Percentiles rank a stretch among this genome's conserved stretches.
These are phyloP conservation scores for Cardamine resedifolia DNA, from an alignment of 345 rosid species.

Conservation along the genomic window DNA sequence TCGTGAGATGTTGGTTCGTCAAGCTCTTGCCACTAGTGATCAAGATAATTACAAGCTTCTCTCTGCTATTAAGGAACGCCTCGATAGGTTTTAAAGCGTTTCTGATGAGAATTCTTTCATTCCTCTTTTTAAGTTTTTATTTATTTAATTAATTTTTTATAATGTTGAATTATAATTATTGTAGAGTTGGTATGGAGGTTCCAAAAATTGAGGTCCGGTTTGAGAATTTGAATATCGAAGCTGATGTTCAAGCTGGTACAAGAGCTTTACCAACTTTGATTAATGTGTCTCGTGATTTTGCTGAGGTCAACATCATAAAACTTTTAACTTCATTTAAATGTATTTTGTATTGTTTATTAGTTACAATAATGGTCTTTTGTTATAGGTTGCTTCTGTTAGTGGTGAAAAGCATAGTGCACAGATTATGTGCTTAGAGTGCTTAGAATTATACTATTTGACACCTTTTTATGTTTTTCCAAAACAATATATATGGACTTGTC, in stretches of 20 bases:
- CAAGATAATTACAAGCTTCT: conserved; percentile 75
- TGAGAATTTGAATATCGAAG: conserved; percentile 58
- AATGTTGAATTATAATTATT: background rate
- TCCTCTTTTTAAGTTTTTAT: background rate
- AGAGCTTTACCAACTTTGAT: conserved; percentile 89
- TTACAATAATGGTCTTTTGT: background rate
- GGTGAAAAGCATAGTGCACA: conserved; percentile 72
- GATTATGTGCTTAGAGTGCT: conserved; percentile 85
- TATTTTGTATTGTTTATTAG: background rate
- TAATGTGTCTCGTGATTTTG: conserved; percentile 56
- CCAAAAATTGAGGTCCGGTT: conserved; percentile 78
- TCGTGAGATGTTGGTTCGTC: conserved; percentile 71
- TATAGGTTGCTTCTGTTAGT: conserved; percentile 77
- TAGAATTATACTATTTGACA: too few species aligned
- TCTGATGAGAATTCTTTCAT: background rate
- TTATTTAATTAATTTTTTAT: background rate
- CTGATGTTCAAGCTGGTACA: conserved; percentile 62
- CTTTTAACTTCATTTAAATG: background rate
- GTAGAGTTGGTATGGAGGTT: conserved; percentile 73
- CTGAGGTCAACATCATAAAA: conserved; percentile 53
- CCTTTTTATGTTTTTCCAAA: too few species aligned
- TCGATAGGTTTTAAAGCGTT: conserved; percentile 41
- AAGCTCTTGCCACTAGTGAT: conserved; percentile 79
- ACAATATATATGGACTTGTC: too few species aligned
- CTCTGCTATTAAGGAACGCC: conserved; percentile 71